phyloP scores from a whole-genome alignment of 805 yeast genomes.

The Saturnispora sanitii region DNA sequence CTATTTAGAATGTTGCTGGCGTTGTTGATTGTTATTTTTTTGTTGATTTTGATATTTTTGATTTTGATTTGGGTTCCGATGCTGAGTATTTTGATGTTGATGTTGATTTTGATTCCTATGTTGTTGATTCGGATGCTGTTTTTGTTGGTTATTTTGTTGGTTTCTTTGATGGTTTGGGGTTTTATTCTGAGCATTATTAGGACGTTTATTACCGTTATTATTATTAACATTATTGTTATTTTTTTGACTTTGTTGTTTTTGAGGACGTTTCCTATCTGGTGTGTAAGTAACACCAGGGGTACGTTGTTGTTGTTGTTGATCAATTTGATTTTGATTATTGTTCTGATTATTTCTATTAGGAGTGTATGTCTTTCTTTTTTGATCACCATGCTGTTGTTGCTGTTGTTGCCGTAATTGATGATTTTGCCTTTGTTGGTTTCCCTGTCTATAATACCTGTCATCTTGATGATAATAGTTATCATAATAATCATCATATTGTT shows the following conservation, averaged over 20 bases:
- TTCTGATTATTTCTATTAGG: constrained; percentile 1
- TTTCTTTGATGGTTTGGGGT: neutral
- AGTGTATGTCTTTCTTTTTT: neutral
- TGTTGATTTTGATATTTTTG: neutral
- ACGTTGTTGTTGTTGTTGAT: neutral
- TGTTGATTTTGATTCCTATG: neutral
- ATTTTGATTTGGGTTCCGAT: neutral
- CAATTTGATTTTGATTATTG: neutral
- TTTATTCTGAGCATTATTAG: too few relatives aligned
- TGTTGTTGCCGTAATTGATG: constrained; percentile 1
- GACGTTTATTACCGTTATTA: too few relatives aligned
- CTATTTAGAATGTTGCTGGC: neutral
- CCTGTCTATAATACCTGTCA: neutral
- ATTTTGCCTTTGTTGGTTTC: neutral
- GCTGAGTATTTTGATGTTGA: neutral
- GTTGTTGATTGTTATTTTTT: constrained; percentile 1
- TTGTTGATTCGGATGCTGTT: constrained; percentile 1
- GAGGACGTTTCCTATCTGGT: constrained; percentile 5
- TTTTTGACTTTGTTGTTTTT: neutral
- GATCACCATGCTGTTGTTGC: neutral
- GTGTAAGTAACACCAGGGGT: neutral
- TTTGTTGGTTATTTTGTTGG: neutral
- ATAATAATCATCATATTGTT: neutral
- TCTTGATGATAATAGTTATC: constrained; percentile 2
- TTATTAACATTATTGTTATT: too few relatives aligned